Evolutionary conservation across 2,329 filamentous ascomycete genomes (phyloP), one percentile per base, ranked within the genome.

Genomic region (Sporothrix mexicana): DNA sequence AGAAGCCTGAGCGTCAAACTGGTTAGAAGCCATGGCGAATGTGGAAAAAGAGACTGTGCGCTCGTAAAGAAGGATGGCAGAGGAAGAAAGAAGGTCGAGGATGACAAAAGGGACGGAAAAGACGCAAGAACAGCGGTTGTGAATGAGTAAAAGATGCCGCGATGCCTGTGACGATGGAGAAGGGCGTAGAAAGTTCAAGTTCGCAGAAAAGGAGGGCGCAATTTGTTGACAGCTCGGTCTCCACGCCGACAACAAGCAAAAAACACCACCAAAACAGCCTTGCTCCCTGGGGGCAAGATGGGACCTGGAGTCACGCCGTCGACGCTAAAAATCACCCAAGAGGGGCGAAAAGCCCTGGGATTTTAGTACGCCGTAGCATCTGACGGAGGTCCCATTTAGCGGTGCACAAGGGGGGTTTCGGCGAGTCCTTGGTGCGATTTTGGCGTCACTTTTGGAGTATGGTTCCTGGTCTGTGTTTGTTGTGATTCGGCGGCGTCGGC

Each of bases 1-100:
- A 75, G 88, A 91, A 82, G 89, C 89, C 89, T 91, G 88, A 64
- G 83, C 79, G 75, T 87, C 85, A 78, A 81, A 85, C 74, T 84
- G 80, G 80, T 87, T 87, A 87, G 86, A 84, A 79, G 83, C 78
- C 85, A 86, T 87, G 75, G 70, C 71, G 70, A 68, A 45, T 23
- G 30, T 49, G 30, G 15, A 3, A 36, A 6, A n/a, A 30, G 15
- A 10, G 62, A 43, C 51, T 55, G 43, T 23, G n/a, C 13, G 57
- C 23, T 55, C 30, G 55, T 25, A 30, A 70, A 53, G 51, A 17
- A 17, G 47, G 3, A 9, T 49, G 23, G 55, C 20, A 67, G 30
- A 66, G 45, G 36, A 2, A 49, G 23, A 15, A 57, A 41, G 53
- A 43, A 41, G 41, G 30, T 36, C 30, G 30, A 66, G 45, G 36